Conservation (phyloP, 257 asterid species). For the Petrea volubilis region DNA sequence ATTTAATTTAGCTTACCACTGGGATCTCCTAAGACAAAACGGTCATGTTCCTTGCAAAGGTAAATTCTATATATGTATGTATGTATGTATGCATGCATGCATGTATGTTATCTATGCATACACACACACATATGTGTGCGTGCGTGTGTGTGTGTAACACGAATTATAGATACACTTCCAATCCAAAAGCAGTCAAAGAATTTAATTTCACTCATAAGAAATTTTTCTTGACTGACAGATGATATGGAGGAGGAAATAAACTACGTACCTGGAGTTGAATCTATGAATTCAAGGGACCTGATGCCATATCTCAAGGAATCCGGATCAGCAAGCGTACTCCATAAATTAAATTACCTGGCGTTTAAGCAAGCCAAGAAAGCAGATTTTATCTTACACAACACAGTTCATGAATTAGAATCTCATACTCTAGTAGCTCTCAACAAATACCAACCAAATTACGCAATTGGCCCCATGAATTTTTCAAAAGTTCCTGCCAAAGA, state of each 20-base stretch:
- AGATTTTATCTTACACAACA: slow-evolving; percentile 63
- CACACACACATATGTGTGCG: too few species aligned
- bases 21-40: slow-evolving; percentile 37
- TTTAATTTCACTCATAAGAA: too few species aligned
- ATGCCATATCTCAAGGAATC: slow-evolving; percentile 35
- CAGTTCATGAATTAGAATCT: slow-evolving; percentile 58
- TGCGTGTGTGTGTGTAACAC: too few species aligned
- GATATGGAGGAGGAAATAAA: slow-evolving; percentile 38
- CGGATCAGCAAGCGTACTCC: slow-evolving; percentile 8
- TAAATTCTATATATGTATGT: not conserved
- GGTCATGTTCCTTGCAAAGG: slow-evolving; percentile 48
- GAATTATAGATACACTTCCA: too few species aligned
- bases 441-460: slow-evolving; percentile 40
- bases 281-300: slow-evolving; percentile 50
- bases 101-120: not conserved
- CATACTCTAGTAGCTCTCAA: slow-evolving; percentile 39
- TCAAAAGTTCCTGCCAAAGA: slow-evolving; percentile 4
- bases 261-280: slow-evolving; percentile 64
- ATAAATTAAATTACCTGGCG: slow-evolving; percentile 16
- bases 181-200: too few species aligned
- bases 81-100: not conserved
- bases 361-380: slow-evolving; percentile 42
- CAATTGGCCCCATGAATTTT: slow-evolving; percentile 56
- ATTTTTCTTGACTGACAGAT: slow-evolving; percentile 25
- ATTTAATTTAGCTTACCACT: slow-evolving; percentile 45